Conservation (phyloP, 345 rosid species). For the Iberis pinnata region DNA sequence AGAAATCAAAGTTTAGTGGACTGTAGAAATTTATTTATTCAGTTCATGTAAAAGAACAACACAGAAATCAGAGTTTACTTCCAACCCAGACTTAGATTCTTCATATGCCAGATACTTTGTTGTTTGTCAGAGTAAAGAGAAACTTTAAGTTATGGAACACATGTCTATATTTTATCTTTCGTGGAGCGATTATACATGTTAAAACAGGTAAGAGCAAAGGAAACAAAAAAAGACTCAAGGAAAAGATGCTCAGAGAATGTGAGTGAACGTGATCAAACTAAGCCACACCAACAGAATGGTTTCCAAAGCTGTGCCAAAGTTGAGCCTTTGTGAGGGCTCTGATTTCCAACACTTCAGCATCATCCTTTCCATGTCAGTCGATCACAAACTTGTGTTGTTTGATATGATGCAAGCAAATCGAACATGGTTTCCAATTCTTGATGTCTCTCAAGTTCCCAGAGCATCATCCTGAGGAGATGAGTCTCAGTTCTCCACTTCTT, state of each 20-base stretch:
- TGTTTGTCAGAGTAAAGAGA: slow-evolving; percentile 1
- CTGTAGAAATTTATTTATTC: not conserved
- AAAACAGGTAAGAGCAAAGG: not conserved
- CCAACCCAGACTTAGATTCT: no score
- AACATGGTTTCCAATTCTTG: slow-evolving; percentile 7
- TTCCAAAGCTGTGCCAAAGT: no score
- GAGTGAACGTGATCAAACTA: slow-evolving; percentile 19
- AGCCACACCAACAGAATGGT: no score
- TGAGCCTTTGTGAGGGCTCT: no score
- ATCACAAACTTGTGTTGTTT: slow-evolving; percentile 7
- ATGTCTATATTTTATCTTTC: slow-evolving; percentile 17
- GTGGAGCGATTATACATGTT: not conserved
- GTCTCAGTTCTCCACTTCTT: slow-evolving; percentile 48
- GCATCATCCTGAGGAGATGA: slow-evolving; percentile 56
- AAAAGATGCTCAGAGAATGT: slow-evolving; percentile 13
- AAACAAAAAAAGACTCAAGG: slow-evolving; percentile 16
- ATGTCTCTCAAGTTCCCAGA: slow-evolving; percentile 31
- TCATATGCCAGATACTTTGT: slow-evolving; percentile 1
- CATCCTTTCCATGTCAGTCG: not conserved
- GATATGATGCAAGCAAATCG: slow-evolving; percentile 15
- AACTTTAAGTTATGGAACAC: no score
- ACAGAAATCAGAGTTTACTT: no score
- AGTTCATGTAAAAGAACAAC: not conserved
- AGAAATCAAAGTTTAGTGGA: not conserved
- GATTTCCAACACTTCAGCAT: slow-evolving; percentile 17